phyloP scores from a whole-genome alignment of 768 basidiomycete genomes.

The Cyclocybe cylindracea region DNA sequence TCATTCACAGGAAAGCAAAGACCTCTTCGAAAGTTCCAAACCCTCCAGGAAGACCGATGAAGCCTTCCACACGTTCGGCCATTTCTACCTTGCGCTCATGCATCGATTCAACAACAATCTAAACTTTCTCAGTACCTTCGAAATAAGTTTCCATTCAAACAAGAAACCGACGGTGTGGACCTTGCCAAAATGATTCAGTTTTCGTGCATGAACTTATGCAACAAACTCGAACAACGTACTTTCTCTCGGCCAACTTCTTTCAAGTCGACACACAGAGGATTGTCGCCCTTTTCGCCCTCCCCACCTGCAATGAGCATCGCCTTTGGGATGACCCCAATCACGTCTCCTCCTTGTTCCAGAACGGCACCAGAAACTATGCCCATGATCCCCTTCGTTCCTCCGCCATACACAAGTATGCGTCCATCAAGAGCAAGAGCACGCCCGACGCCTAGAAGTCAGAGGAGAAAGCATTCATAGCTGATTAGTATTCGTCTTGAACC shows the following conservation, averaged over 20 bases:
- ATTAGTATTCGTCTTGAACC: conserved; percentile 3
- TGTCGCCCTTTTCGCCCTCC: conserved; percentile 50
- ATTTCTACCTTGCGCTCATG: conserved; percentile 90
- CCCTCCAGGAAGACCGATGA: conserved; percentile 90
- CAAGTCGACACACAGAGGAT: conserved; percentile 8
- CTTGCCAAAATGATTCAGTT: conserved; percentile 9
- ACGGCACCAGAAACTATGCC: conserved; percentile 72
- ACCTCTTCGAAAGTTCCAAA: conserved; percentile 97
- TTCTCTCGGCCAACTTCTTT: conserved; percentile 28
- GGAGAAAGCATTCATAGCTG: not conserved
- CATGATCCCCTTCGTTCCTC: conserved; percentile 85
- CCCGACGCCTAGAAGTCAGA: conserved; percentile 60
- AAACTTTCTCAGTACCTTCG: not conserved
- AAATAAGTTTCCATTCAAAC: not conserved
- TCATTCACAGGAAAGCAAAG: not conserved
- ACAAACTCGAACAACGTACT: conserved; percentile 13
- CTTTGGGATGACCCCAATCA: conserved; percentile 76
- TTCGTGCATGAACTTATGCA: not conserved
- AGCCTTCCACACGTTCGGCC: conserved; percentile 79
- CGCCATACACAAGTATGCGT: conserved; percentile 82
- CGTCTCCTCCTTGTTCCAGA: conserved; percentile 65
- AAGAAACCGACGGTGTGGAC: conserved; percentile 29
- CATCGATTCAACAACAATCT: conserved; percentile 81
- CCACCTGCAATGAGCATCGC: conserved; percentile 73
- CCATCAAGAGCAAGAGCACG: conserved; percentile 61